A percentile compares a stretch with the other conserved stretches of the same genome.
These are phyloP conservation scores for Wickerhamiella sergipiensis DNA, from an alignment of 805 yeast genomes.

Conservation along the genomic window DNA sequence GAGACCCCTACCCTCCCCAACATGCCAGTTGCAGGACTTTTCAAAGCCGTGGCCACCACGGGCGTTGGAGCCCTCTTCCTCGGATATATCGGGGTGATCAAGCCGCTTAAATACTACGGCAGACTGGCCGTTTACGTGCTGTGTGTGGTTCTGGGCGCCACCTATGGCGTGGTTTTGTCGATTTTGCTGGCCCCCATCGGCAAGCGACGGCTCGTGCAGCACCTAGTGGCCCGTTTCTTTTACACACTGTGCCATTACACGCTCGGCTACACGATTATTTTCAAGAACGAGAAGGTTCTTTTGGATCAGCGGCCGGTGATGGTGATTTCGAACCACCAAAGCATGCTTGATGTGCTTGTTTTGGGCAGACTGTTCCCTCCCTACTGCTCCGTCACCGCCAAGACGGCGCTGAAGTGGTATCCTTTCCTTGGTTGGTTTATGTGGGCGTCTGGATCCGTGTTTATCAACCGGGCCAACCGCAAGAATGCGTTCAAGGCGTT, in stretches of 20 bases:
- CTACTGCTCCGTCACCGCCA: slow-evolving; percentile 86
- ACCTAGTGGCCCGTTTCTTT: slow-evolving; percentile 77
- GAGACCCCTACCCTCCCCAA: neutral
- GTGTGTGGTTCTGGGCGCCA: slow-evolving; percentile 21
- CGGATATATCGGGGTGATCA: slow-evolving; percentile 23
- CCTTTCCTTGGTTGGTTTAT: slow-evolving; percentile 97
- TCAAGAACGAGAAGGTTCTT: slow-evolving; percentile 44
- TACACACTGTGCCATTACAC: slow-evolving; percentile 44
- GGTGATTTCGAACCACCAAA: slow-evolving; percentile 79
- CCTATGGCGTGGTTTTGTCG: slow-evolving; percentile 38
- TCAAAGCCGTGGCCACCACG: slow-evolving; percentile 6
- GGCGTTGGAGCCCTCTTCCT: slow-evolving; percentile 14
- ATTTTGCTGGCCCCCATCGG: slow-evolving; percentile 51
- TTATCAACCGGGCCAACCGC: slow-evolving; percentile 70
- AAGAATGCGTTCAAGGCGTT: slow-evolving; percentile 64
- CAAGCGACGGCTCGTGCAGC: slow-evolving; percentile 70
- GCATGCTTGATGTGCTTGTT: slow-evolving; percentile 69
- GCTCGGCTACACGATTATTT: slow-evolving; percentile 56
- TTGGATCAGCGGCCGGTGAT: slow-evolving; percentile 55
- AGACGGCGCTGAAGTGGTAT: slow-evolving; percentile 63
- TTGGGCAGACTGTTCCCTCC: slow-evolving; percentile 77
- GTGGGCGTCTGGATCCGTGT: slow-evolving; percentile 80
- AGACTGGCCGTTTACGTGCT: slow-evolving; percentile 21
- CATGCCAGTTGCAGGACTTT: slow-evolving; percentile 4
- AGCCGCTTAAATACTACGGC: slow-evolving; percentile 24